Evolutionary conservation across 2,329 filamentous ascomycete species (phyloP).

Genomic region (Sordariomycetes sp.): DNA sequence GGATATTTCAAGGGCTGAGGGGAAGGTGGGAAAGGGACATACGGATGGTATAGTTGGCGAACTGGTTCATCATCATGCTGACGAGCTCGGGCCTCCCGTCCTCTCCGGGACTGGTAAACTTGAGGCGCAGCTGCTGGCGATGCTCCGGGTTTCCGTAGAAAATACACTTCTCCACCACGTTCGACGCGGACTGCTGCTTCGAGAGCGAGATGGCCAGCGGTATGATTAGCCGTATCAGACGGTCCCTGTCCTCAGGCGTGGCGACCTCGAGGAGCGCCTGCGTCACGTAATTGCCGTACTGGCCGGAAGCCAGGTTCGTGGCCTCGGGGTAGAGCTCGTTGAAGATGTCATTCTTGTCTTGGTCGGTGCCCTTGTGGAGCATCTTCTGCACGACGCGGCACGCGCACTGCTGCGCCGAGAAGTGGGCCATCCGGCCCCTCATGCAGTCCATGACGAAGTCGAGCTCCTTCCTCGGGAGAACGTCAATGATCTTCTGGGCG

Average conservation of each 20-base stretch:
- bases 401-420: slow-evolving; percentile 72
- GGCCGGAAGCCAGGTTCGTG: slow-evolving; percentile 62
- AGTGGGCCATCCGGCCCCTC: slow-evolving; percentile 55
- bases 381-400: slow-evolving; percentile 90
- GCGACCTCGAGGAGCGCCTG: slow-evolving; percentile 84
- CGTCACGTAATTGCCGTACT: slow-evolving; percentile 92
- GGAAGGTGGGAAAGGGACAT: slow-evolving; percentile 24
- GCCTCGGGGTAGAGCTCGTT: slow-evolving; percentile 66
- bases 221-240: slow-evolving; percentile 63
- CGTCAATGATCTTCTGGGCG: slow-evolving; percentile 82
- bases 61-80: slow-evolving; percentile 76
- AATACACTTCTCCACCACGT: slow-evolving; percentile 92
- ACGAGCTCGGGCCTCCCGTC: slow-evolving; percentile 60
- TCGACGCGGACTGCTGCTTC: slow-evolving; percentile 93
- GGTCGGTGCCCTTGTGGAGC: slow-evolving; percentile 66
- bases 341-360: slow-evolving; percentile 60
- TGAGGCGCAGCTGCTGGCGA: slow-evolving; percentile 58
- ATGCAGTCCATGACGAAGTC: slow-evolving; percentile 77
- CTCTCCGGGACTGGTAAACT: slow-evolving; percentile 26
- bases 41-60: slow-evolving; percentile 95
- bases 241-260: slow-evolving; percentile 54
- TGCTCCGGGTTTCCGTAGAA: slow-evolving; percentile 44
- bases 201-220: slow-evolving; percentile 61
- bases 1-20: too few species aligned
- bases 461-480: slow-evolving; percentile 64